Percentiles rank a stretch among this genome's conserved stretches.
These are phyloP conservation scores for Pestalotiopsis sp. DNA, from an alignment of 2,329 filamentous ascomycete species.

Conservation along the genomic window DNA sequence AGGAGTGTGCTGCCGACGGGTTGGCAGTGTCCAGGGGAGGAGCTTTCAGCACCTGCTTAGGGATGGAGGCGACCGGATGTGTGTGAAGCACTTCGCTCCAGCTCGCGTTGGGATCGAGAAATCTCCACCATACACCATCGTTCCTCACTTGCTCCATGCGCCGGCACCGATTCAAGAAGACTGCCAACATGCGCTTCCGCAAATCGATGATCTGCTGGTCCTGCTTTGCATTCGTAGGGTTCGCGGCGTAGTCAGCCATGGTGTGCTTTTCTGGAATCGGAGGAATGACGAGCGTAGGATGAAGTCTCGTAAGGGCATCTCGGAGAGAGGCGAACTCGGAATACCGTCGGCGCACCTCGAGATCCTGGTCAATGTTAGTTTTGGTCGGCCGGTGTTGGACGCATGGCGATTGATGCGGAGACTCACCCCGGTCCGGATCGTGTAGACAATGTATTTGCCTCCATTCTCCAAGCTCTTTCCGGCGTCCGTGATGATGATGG, in stretches of 20 bases:
- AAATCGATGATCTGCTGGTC: constrained; percentile 96
- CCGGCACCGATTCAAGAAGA: constrained; percentile 92
- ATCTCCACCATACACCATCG: constrained; percentile 97
- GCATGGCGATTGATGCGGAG: constrained; percentile 6
- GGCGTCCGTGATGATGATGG: constrained; percentile 90
- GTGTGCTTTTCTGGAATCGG: constrained; percentile 99
- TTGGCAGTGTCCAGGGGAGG: constrained; percentile 96
- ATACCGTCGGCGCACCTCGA: constrained; percentile 93
- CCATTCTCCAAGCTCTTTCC: constrained; percentile 94
- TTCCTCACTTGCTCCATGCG: constrained; percentile 89
- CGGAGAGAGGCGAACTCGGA: constrained; percentile 94
- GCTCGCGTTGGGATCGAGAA: constrained; percentile 96
- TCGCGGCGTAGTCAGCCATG: constrained; percentile 97
- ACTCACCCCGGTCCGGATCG: constrained; percentile 87
- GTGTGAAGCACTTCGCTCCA: constrained; percentile 98
- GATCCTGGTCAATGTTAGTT: constrained; percentile 63
- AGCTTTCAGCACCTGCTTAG: constrained; percentile 91
- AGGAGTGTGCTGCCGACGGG: constrained; percentile 82
- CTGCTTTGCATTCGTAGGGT: constrained; percentile 96
- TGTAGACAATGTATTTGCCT: constrained; percentile 94
- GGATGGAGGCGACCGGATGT: constrained; percentile 85
- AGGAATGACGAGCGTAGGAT: constrained; percentile 93
- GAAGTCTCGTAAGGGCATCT: constrained; percentile 84
- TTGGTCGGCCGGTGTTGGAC: constrained; percentile 9
- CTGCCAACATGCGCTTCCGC: constrained; percentile 93